Evolutionary conservation across 805 yeast genomes (phyloP).

Genomic region (Teunomyces funiuensis): DNA sequence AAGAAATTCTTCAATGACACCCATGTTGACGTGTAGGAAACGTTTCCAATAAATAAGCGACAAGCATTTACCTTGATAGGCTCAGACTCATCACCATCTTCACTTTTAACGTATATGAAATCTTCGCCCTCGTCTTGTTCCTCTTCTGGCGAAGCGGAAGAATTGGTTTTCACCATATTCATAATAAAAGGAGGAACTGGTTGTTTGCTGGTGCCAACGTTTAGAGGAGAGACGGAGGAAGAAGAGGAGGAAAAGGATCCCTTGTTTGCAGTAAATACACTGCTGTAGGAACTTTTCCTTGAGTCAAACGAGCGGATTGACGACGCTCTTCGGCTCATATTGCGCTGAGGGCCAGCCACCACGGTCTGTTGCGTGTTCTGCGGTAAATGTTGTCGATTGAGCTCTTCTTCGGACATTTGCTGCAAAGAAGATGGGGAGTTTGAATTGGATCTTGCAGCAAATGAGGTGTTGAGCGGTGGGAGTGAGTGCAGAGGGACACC

Average conservation of each 20-base stretch:
- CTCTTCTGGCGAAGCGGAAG: constrained; percentile 6
- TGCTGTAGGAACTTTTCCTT: constrained; percentile 12
- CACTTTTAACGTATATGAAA: constrained; percentile 18
- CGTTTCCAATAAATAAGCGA: constrained; percentile 54
- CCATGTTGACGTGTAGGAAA: constrained; percentile 49
- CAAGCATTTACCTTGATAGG: constrained; percentile 36
- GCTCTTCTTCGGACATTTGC: not conserved
- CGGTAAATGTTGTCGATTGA: not conserved
- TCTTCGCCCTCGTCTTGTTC: constrained; percentile 10
- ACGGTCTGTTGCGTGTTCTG: not conserved
- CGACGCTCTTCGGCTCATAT: constrained; percentile 12
- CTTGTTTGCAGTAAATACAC: constrained; percentile 8
- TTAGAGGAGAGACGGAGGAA: constrained; percentile 1
- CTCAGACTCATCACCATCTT: constrained; percentile 14
- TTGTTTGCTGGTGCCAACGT: constrained; percentile 8
- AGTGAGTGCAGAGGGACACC: not conserved
- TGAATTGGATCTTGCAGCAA: constrained; percentile 5
- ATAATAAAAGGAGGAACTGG: constrained; percentile 28
- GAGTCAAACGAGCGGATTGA: constrained; percentile 16
- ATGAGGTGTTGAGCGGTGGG: constrained; percentile 2
- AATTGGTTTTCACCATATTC: constrained; percentile 20
- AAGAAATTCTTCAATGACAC: constrained; percentile 30
- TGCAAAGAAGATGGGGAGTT: constrained; percentile 1
- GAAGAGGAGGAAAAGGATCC: constrained; percentile 11
- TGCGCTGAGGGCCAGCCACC: constrained; percentile 2